Conservation (phyloP, 495 filamentous ascomycete genomes). For the Penicillium psychrofluorescens region DNA sequence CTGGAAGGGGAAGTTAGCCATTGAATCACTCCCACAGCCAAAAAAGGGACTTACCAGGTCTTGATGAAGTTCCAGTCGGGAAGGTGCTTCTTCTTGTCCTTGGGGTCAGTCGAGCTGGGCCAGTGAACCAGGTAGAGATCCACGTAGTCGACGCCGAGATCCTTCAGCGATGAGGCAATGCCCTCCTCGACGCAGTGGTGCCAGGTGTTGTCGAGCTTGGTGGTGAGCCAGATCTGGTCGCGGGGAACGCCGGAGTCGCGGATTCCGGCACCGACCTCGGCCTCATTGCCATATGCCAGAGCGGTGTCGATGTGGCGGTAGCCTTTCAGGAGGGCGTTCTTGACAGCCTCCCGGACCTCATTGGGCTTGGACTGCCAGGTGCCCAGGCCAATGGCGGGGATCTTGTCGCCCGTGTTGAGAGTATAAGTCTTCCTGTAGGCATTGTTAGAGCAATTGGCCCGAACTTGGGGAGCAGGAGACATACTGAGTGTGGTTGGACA, state of each 20-base stretch:
- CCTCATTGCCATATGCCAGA: conserved; percentile 79
- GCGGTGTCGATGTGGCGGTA: conserved; percentile 71
- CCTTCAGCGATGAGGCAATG: conserved; percentile 60
- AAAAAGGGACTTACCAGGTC: conserved; percentile 49
- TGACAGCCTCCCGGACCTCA: conserved; percentile 64
- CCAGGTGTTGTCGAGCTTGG: conserved; percentile 80
- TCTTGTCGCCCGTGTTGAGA: conserved; percentile 73
- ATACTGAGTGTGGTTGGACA: background rate
- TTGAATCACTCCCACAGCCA: no score
- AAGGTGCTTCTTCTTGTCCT: conserved; percentile 47
- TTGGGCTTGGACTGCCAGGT: conserved; percentile 70
- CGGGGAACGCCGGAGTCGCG: conserved; percentile 72
- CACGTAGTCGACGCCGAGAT: conserved; percentile 67
- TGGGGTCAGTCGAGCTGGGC: conserved; percentile 60
- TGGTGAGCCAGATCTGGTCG: conserved; percentile 77
- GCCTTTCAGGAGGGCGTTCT: conserved; percentile 65
- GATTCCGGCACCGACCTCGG: conserved; percentile 74
- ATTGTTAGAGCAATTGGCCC: background rate
- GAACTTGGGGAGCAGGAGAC: background rate
- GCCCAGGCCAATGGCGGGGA: conserved; percentile 75
- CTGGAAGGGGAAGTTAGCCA: conserved; percentile 5
- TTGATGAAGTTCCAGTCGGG: conserved; percentile 76
- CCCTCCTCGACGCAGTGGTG: conserved; percentile 66
- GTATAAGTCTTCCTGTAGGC: conserved; percentile 52
- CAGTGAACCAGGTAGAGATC: conserved; percentile 86